Percentiles rank a stretch among this genome's conserved stretches.
Conservation (phyloP, 805 yeast genomes). For the Teunomyces stri region DNA sequence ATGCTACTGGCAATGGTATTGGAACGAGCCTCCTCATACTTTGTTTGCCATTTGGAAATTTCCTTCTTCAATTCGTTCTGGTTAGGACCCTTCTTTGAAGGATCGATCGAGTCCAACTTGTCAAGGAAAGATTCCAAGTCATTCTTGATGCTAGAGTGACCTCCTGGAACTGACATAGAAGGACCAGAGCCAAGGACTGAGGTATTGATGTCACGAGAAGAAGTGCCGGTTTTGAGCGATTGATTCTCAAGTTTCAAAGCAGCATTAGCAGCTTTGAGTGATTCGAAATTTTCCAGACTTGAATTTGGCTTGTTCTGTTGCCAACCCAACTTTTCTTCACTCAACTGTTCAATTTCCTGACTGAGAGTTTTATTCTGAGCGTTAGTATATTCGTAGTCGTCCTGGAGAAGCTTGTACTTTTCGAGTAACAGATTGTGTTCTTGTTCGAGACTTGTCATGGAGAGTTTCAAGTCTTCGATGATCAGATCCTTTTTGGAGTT, state of each 20-base stretch:
- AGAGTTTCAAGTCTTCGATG: conserved; percentile 8
- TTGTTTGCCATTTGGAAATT: conserved; percentile 49
- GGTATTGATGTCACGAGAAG: conserved; percentile 2
- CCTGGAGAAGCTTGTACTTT: conserved; percentile 19
- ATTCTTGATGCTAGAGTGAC: conserved; percentile 9
- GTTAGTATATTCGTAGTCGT: conserved; percentile 19
- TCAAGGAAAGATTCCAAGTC: conserved; percentile 25
- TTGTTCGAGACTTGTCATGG: conserved; percentile 6
- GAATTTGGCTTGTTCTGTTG: not conserved
- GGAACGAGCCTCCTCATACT: conserved; percentile 48
- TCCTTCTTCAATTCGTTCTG: conserved; percentile 21
- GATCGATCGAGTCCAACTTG: conserved; percentile 26
- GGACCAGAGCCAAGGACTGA: not conserved
- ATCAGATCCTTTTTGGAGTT: conserved; percentile 6
- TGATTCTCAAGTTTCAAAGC: conserved; percentile 38
- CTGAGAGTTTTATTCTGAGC: conserved; percentile 20
- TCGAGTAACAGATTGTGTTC: conserved; percentile 11
- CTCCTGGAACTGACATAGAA: not conserved
- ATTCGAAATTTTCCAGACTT: conserved; percentile 23
- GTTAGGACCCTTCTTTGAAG: conserved; percentile 9
- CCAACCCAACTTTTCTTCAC: conserved; percentile 14
- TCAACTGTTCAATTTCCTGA: conserved; percentile 18
- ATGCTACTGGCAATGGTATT: conserved; percentile 21
- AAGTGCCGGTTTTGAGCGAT: conserved; percentile 26
- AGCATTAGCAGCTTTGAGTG: conserved; percentile 29